phyloP scores from a whole-genome alignment of 2,329 filamentous ascomycete species.

The Rugonectria rugulosa region DNA sequence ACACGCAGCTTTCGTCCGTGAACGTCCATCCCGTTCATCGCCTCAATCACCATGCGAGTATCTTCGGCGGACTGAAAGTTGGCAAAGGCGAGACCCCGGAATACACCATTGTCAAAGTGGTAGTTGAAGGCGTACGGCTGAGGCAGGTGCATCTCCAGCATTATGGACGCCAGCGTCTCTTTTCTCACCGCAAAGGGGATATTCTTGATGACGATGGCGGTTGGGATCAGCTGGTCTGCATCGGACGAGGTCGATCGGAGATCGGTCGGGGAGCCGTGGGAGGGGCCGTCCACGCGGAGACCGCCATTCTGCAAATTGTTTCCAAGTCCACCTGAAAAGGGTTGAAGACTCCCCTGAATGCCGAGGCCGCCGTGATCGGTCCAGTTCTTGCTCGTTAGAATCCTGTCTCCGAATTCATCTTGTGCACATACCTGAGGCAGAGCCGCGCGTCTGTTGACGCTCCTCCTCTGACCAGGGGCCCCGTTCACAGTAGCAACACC shows the following conservation, averaged over 20 bases:
- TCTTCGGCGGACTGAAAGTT: conserved; percentile 98
- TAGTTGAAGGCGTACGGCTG: conserved; percentile 99
- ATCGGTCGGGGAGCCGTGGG: conserved; percentile 50
- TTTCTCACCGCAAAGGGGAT: conserved; percentile 99
- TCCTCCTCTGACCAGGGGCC: conserved; percentile 65
- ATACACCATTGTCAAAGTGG: conserved; percentile 98
- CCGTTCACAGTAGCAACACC: conserved; percentile 70
- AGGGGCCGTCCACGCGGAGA: conserved; percentile 53
- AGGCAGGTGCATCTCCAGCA: conserved; percentile 93
- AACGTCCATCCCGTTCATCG: conserved; percentile 94
- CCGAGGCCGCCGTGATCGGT: conserved; percentile 56
- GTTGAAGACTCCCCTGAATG: conserved; percentile 49
- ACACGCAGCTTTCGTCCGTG: conserved; percentile 94
- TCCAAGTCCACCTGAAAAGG: conserved; percentile 46
- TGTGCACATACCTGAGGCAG: conserved; percentile 74
- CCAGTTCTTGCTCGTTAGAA: conserved; percentile 51
- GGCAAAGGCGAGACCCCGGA: conserved; percentile 93
- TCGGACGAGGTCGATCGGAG: conserved; percentile 56
- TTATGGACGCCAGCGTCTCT: conserved; percentile 89
- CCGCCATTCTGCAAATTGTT: conserved; percentile 49
- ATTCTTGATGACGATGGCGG: conserved; percentile 99
- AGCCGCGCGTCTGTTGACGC: conserved; percentile 63
- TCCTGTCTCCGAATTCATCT: neutral
- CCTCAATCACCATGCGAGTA: conserved; percentile 89
- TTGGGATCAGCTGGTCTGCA: conserved; percentile 92